Conservation (phyloP, 345 rosid species). For the Hypericum androsaemum region DNA sequence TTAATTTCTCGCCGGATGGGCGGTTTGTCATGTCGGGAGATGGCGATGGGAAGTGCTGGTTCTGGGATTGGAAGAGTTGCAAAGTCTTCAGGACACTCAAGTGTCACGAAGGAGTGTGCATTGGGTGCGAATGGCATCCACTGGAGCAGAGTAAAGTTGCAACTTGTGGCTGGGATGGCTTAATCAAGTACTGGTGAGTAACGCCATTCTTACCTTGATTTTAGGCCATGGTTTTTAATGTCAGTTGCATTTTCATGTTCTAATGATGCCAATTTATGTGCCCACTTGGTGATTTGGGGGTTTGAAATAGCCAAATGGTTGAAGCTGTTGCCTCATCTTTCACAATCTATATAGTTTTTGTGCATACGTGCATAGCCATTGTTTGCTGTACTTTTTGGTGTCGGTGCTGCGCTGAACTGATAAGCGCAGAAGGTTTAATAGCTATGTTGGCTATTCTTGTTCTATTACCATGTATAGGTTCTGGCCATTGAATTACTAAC, state of each 20-base stretch:
- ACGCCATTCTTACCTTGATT: slow-evolving; percentile 1
- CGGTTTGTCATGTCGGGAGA: slow-evolving; percentile 99
- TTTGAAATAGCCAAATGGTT: no score
- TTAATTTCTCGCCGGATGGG: slow-evolving; percentile 96
- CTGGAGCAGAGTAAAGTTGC: slow-evolving; percentile 96
- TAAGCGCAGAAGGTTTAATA: no score
- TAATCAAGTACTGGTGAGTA: slow-evolving; percentile 90
- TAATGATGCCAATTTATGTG: no score
- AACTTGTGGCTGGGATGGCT: slow-evolving; percentile 99
- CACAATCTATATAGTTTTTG: no score
- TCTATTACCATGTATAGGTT: no score
- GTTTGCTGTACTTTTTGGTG: no score
- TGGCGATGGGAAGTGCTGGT: slow-evolving; percentile 99
- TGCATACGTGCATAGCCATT: no score
- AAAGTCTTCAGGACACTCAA: slow-evolving; percentile 82
- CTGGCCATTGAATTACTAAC: no score
- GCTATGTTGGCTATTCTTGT: no score
- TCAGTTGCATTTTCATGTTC: neutral
- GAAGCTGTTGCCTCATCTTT: slow-evolving; percentile 50
- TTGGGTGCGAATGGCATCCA: slow-evolving; percentile 95
- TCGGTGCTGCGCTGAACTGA: no score
- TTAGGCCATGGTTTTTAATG: no score
- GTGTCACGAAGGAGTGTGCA: slow-evolving; percentile 88
- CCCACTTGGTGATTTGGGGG: no score
- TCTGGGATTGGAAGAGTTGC: slow-evolving; percentile 99